A percentile compares a stretch with the other conserved stretches of the same genome.
Conservation (phyloP, 1,284 basidiomycete species). For the Irpex lacteus region DNA sequence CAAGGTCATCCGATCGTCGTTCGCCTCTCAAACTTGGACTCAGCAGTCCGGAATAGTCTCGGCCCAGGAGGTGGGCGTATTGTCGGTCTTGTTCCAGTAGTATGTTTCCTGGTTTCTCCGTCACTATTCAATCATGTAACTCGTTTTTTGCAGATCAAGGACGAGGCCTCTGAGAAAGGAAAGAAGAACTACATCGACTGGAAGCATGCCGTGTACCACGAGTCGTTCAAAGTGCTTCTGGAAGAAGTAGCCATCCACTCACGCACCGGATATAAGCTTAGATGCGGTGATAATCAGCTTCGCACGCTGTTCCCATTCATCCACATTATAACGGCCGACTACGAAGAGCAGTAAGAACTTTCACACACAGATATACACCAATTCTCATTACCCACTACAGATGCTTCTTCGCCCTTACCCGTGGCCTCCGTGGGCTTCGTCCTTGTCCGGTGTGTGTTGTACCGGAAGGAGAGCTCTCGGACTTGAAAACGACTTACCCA, state of each 20-base stretch:
- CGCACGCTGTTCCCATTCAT: background rate
- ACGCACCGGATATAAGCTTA: background rate
- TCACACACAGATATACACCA: too few relatives aligned
- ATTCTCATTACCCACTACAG: background rate
- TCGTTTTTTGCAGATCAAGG: background rate
- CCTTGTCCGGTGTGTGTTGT: conserved; percentile 1
- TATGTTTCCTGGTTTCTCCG: conserved; percentile 18
- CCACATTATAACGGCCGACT: conserved; percentile 6
- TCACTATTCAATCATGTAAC: background rate
- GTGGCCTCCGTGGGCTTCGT: background rate
- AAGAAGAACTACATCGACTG: background rate
- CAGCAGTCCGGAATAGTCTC: conserved; percentile 33
- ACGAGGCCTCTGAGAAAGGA: background rate
- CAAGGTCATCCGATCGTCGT: conserved; percentile 42
- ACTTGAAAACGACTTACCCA: background rate
- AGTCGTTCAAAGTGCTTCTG: background rate
- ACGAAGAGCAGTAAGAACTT: background rate
- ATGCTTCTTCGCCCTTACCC: conserved; percentile 1
- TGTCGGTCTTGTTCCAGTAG: conserved; percentile 41
- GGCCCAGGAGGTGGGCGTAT: conserved; percentile 34
- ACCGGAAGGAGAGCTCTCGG: background rate
- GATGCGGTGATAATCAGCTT: background rate
- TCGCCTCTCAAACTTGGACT: conserved; percentile 32
- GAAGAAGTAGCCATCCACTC: background rate
- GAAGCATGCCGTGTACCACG: conserved; percentile 2